These are phyloP conservation scores for Filobasidium wieringae DNA, from an alignment of 768 basidiomycete genomes.

Conservation along the genomic window DNA sequence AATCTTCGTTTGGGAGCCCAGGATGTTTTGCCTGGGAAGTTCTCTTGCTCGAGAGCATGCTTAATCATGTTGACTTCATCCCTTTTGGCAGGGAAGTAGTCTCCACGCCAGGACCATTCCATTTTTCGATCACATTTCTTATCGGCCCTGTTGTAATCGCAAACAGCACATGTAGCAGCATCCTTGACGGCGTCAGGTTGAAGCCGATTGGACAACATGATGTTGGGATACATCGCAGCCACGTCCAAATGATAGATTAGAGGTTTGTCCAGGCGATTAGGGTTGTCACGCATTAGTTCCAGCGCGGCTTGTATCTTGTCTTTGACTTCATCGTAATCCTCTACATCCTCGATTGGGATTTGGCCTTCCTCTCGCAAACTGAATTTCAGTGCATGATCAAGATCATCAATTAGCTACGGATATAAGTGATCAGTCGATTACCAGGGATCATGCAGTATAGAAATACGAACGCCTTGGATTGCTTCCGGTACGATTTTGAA, in stretches of 20 bases:
- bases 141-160: slow-evolving; percentile 92
- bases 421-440: neutral
- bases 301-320: slow-evolving; percentile 61
- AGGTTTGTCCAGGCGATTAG: slow-evolving; percentile 75
- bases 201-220: slow-evolving; percentile 98
- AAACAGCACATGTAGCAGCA: slow-evolving; percentile 91
- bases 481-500: slow-evolving; percentile 89
- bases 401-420: slow-evolving; percentile 72
- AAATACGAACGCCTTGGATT: slow-evolving; percentile 57
- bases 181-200: slow-evolving; percentile 97
- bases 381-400: slow-evolving; percentile 83
- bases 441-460: neutral
- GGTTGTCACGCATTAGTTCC: slow-evolving; percentile 81
- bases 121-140: slow-evolving; percentile 87
- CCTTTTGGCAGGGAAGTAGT: slow-evolving; percentile 91
- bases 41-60: slow-evolving; percentile 88
- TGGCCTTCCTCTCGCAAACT: slow-evolving; percentile 72
- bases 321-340: slow-evolving; percentile 90
- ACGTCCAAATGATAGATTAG: slow-evolving; percentile 98
- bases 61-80: slow-evolving; percentile 99
- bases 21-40: slow-evolving; percentile 69
- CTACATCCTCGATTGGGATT: slow-evolving; percentile 64
- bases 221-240: slow-evolving; percentile 99
- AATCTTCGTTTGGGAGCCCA: slow-evolving; percentile 67
- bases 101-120: slow-evolving; percentile 98